Conservation (phyloP, 192 early-diverging fungal genomes). For the Linnemannia schmuckeri region DNA sequence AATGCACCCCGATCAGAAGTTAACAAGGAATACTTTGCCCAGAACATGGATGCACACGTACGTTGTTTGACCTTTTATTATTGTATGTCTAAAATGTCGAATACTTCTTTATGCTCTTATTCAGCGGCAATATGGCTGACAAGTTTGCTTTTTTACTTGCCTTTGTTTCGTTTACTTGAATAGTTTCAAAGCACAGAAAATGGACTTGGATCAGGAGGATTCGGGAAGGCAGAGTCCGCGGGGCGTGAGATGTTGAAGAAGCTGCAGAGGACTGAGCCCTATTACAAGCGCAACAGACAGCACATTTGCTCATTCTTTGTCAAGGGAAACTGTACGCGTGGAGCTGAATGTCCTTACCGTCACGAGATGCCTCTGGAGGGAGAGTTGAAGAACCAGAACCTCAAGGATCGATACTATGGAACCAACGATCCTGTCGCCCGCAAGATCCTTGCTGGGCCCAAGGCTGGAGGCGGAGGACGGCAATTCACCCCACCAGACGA, state of each 20-base stretch:
- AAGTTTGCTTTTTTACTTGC: not conserved
- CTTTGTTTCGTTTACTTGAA: not conserved
- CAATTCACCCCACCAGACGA: conserved; percentile 81
- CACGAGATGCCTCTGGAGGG: conserved; percentile 92
- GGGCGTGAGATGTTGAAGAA: conserved; percentile 81
- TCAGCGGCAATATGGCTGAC: not conserved
- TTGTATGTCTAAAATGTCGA: not conserved
- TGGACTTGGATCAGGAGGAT: conserved; percentile 71
- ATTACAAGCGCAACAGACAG: conserved; percentile 90
- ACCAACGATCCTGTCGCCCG: conserved; percentile 95
- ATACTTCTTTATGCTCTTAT: not conserved
- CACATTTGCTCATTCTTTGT: conserved; percentile 98
- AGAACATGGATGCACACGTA: conserved; percentile 79
- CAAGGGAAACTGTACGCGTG: conserved; percentile 94
- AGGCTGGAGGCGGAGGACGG: conserved; percentile 61
- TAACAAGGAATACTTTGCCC: conserved; percentile 91
- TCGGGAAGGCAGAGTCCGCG: conserved; percentile 77
- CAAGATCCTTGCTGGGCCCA: conserved; percentile 77
- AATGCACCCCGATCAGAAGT: conserved; percentile 86
- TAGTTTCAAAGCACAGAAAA: conserved; percentile 47
- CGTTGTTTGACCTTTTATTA: not conserved
- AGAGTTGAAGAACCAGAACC: conserved; percentile 92
- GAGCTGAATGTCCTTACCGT: conserved; percentile 95
- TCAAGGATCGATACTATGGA: conserved; percentile 95
- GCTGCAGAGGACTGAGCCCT: conserved; percentile 89